Evolutionary conservation across 192 early-diverging fungal species (phyloP).

Genomic region (Backusella parvicylindrica): DNA sequence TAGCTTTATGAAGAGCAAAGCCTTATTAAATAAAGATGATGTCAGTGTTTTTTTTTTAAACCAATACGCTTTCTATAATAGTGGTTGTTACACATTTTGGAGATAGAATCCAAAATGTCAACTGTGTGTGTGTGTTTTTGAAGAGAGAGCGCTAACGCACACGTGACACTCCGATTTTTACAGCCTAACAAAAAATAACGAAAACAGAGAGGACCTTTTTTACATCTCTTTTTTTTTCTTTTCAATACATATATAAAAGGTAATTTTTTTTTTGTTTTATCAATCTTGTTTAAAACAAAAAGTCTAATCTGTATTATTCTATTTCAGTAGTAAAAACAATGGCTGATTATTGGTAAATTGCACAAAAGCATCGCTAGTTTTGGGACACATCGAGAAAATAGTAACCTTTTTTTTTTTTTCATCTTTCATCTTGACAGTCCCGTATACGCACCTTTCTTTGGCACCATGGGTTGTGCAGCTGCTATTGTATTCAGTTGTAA

Average conservation of each 20-base stretch:
- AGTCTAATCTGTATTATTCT: neutral
- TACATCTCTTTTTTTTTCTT: neutral
- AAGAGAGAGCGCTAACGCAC: neutral
- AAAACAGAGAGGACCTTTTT: neutral
- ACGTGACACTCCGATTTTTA: neutral
- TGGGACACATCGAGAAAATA: neutral
- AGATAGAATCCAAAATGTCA: too few relatives aligned
- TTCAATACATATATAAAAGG: neutral
- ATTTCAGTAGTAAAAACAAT: neutral
- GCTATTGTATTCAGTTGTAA: slow-evolving; percentile 90
- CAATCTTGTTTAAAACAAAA: neutral
- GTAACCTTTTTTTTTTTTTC: neutral
- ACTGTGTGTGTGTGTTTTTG: too few relatives aligned
- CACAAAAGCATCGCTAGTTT: neutral
- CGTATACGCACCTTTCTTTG: slow-evolving; percentile 94
- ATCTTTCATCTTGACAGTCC: slow-evolving; percentile 56
- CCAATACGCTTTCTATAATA: too few relatives aligned
- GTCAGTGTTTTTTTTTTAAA: too few relatives aligned
- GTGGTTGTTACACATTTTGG: too few relatives aligned
- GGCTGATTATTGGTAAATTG: neutral
- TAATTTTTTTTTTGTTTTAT: neutral
- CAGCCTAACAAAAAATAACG: neutral
- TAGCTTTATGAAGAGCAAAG: too few relatives aligned
- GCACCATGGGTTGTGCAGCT: slow-evolving; percentile 84
- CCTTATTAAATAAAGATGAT: too few relatives aligned